These are phyloP conservation scores for Coemansia sp. DNA, from an alignment of 192 early-diverging fungal genomes.

Conservation along the genomic window DNA sequence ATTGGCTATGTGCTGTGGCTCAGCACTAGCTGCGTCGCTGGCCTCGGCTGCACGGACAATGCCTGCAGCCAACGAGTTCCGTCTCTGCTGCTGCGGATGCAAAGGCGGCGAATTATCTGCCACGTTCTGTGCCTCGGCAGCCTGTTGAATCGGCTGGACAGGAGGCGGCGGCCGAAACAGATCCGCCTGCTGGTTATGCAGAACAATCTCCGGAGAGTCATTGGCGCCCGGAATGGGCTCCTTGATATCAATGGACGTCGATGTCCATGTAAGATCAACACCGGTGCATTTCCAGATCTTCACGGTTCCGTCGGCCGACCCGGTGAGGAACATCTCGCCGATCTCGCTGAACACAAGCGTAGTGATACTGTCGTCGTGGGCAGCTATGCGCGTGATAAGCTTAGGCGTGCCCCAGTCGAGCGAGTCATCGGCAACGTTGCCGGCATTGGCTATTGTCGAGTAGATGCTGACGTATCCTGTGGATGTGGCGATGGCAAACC, in stretches of 20 bases:
- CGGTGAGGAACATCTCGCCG: slow-evolving; percentile 69
- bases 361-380: slow-evolving; percentile 71
- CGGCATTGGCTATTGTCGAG: slow-evolving; percentile 60
- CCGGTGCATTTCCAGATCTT: slow-evolving; percentile 68
- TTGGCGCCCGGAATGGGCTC: slow-evolving; percentile 23
- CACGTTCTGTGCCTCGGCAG: background rate
- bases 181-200: slow-evolving; percentile 10
- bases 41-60: background rate
- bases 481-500: slow-evolving; percentile 75
- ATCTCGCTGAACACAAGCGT: slow-evolving; percentile 72
- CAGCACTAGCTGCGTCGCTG: no score
- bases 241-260: slow-evolving; percentile 49
- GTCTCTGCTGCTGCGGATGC: background rate
- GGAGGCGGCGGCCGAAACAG: background rate
- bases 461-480: slow-evolving; percentile 78
- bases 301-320: slow-evolving; percentile 76
- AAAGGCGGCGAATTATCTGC: background rate
- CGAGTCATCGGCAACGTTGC: background rate
- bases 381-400: slow-evolving; percentile 64
- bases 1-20: no score
- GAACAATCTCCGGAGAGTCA: slow-evolving; percentile 12
- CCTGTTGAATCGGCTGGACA: background rate
- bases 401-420: slow-evolving; percentile 33
- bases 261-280: slow-evolving; percentile 58
- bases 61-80: background rate